Evolutionary conservation across 129 eudicot species (phyloP), one percentile per base, ranked within the genome.

Genomic region (Deinandra increscens): DNA sequence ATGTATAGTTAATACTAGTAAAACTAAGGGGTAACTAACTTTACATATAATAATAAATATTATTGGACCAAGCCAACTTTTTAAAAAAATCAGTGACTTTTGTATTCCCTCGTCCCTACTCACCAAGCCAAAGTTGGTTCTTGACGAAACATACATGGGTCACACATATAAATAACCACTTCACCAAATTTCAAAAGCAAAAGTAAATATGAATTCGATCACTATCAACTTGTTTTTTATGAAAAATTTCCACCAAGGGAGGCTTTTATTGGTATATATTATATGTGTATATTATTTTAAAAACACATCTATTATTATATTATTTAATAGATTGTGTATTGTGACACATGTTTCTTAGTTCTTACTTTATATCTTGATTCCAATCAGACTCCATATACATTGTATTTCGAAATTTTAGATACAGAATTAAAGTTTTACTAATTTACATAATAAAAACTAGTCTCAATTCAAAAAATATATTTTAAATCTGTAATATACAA

Each of bases 141-240:
- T 42, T 42, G 60, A 54, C 29, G 72, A 73, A 73, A 50, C 51
- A 51, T 29, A 53, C 58, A 60, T 49, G 81, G 81, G 81, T 70
- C 72, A 62, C 67, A 59, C 81, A 68, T 43, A 75, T 46, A 44
- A 66, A 64, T 70, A 70, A 64, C 70, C 73, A 80, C 84, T 81
- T 75, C 78, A 75, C 81, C 84, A 75, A 58, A 81, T 76, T 39
- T 63, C 56, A 53, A 69, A 70, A 69, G 69, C 49, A 70, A 71
- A 81, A 81, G 75, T 65, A 75, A 56, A n/a, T n/a, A n/a, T n/a
- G n/a, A n/a, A n/a, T n/a, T 68, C 71, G 50, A 75, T 81, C 78
- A 48, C 74, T 60, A 72, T 72, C 82, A 49, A 3, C 12, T 60
- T 69, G 37, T 61, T 34, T 43, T 33, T 62, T 14, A n/a, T 33